Evolutionary conservation across 192 early-diverging fungal genomes (phyloP), one percentile per base, ranked within the genome.

Genomic region (Kappamyces sp.): DNA sequence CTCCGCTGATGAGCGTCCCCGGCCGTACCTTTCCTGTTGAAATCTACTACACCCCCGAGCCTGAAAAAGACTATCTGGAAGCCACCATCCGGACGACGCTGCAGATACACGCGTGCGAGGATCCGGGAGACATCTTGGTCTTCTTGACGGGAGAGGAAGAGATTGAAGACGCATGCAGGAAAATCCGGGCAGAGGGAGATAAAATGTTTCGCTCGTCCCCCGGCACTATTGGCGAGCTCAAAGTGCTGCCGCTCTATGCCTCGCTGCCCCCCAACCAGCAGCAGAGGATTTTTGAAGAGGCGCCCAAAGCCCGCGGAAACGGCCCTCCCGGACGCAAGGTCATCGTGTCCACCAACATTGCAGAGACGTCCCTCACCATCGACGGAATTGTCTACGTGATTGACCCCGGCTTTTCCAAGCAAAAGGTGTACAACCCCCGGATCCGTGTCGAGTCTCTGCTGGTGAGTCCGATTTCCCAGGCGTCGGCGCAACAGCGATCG

Each of bases 121-220:
- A 90, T 39, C 83, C 85, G n/a, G 97, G 97, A 14, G 95, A 98
- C 69, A 93, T 99, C 33, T 77, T 99, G 34, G 61, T 99, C 57
- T 99, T 99, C 69, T 69, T 99, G 57, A 98, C 97, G 9, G 97
- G 97, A 69, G 93, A 98, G 63, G 94, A 97, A 57, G 96, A 99
- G 69, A 99, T 99, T 62, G 93, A 96, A 70, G 90, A 94, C 48
- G 93, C 94, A 0, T 96, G 93, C 62, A 71, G 81, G 36, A 86
- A 91, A 54, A 85, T 99, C 54, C 76, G 80, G 14, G 79, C 65
- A 4, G 88, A 91, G 48, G 81, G 77, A 3, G 89, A 96, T 12
- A 54, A 62, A 54, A 48, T 78, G 6, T 45, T 66, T 31, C 54
- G 57, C 3, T 60, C 66, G 2, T 60, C 61, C 22, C 77, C 77